phyloP scores from a whole-genome alignment of 495 filamentous ascomycete genomes.

The Penicillium pulvis region DNA sequence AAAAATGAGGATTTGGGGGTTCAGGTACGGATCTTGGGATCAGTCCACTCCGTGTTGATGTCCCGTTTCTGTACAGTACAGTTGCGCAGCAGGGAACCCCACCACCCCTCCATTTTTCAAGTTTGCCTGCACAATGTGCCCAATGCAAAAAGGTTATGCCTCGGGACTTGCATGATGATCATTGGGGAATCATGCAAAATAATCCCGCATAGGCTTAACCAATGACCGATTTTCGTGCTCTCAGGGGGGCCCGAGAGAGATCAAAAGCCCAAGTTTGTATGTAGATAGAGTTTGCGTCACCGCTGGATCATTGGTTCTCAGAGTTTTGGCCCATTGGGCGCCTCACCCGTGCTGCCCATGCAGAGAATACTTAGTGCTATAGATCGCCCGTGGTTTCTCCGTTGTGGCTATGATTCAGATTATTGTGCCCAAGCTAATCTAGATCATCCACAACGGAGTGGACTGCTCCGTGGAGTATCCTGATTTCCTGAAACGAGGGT shows the following conservation, averaged over 20 bases:
- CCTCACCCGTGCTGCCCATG: constrained; percentile 6
- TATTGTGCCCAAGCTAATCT: neutral
- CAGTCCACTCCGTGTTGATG: neutral
- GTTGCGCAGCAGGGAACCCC: neutral
- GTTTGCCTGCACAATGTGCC: neutral
- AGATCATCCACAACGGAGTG: constrained; percentile 6
- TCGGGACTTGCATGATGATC: constrained; percentile 1
- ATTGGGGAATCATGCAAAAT: neutral
- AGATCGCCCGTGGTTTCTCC: constrained; percentile 7
- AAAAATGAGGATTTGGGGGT: neutral
- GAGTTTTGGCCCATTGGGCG: constrained; percentile 1
- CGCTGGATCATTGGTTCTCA: constrained; percentile 3
- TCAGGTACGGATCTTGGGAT: neutral
- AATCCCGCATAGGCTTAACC: neutral
- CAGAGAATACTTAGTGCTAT: constrained; percentile 1
- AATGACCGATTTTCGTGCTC: neutral
- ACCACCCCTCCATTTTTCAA: neutral
- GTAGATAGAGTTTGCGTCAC: constrained; percentile 8
- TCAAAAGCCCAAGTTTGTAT: neutral
- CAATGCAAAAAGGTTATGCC: neutral
- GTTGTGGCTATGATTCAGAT: neutral
- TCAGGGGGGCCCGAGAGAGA: neutral
- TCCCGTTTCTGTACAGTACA: too few relatives aligned
- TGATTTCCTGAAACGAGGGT: neutral
- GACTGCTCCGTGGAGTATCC: constrained; percentile 1